A percentile compares a stretch with the other conserved stretches of the same genome.
phyloP scores from a whole-genome alignment of 2,329 filamentous ascomycete species.

The Microdochium nivale region DNA sequence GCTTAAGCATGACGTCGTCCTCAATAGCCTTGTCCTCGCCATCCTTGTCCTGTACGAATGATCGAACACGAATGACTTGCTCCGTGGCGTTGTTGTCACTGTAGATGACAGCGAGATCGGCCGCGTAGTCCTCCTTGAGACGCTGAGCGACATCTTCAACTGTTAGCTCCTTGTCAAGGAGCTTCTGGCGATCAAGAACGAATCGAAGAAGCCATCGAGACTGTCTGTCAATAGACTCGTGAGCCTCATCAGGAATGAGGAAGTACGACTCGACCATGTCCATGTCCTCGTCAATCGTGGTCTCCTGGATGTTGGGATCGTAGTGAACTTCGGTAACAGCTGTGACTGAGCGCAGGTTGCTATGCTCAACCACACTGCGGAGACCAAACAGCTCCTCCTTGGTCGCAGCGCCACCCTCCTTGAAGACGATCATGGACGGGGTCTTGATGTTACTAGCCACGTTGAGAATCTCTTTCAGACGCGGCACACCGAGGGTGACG shows the following conservation, averaged over 20 bases:
- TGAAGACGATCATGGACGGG: conserved; percentile 89
- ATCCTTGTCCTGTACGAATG: conserved; percentile 65
- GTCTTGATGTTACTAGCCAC: conserved; percentile 98
- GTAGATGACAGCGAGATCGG: conserved; percentile 85
- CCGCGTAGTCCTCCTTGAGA: conserved; percentile 82
- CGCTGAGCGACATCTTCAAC: conserved; percentile 85
- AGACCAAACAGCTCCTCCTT: conserved; percentile 79
- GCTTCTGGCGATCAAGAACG: conserved; percentile 83
- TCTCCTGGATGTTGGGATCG: conserved; percentile 80
- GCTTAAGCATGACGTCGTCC: conserved; percentile 88
- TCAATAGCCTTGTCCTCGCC: conserved; percentile 61
- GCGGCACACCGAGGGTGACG: conserved; percentile 95
- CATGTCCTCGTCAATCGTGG: conserved; percentile 76
- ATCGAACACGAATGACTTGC: conserved; percentile 86
- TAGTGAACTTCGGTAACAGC: conserved; percentile 95
- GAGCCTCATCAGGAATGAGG: conserved; percentile 75
- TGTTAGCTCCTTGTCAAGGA: conserved; percentile 87
- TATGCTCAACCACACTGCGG: conserved; percentile 88
- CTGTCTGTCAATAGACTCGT: conserved; percentile 58
- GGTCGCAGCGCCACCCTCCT: conserved; percentile 53
- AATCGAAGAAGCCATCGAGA: conserved; percentile 95
- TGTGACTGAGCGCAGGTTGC: conserved; percentile 84
- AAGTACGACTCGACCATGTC: conserved; percentile 98
- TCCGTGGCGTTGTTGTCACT: conserved; percentile 97
- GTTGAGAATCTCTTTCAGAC: conserved; percentile 98